Evolutionary conservation across 2,329 filamentous ascomycete genomes (phyloP).

Genomic region (Scorias spongiosa): DNA sequence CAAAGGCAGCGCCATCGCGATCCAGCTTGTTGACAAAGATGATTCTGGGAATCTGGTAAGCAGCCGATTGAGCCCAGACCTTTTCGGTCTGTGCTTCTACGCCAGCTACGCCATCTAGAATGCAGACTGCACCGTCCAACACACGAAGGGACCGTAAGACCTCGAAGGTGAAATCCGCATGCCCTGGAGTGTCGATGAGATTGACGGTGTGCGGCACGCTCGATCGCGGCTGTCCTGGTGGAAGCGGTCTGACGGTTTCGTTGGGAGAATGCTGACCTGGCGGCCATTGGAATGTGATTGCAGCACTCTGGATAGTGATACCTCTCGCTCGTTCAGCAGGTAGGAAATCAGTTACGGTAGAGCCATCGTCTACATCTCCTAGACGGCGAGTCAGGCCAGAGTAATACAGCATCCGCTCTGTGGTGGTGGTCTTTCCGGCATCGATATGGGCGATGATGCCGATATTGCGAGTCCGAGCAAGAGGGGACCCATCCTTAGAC

Average conservation of each 20-base stretch:
- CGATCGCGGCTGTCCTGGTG: constrained; percentile 28
- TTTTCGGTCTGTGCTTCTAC: constrained; percentile 96
- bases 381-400: constrained; percentile 77
- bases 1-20: constrained; percentile 67
- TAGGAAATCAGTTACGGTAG: constrained; percentile 92
- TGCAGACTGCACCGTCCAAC: constrained; percentile 80
- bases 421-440: constrained; percentile 96
- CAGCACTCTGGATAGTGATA: constrained; percentile 95
- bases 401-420: constrained; percentile 97
- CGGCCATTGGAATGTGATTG: constrained; percentile 91
- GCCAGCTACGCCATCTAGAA: constrained; percentile 80
- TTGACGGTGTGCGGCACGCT: constrained; percentile 57
- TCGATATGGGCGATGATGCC: constrained; percentile 98
- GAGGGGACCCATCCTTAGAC: not conserved
- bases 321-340: constrained; percentile 82
- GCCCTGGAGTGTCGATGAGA: constrained; percentile 88
- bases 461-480: constrained; percentile 62
- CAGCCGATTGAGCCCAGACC: constrained; percentile 82
- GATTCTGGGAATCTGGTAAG: constrained; percentile 70
- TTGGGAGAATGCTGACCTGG: constrained; percentile 22
- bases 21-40: constrained; percentile 78
- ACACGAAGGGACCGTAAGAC: constrained; percentile 81
- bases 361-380: constrained; percentile 91
- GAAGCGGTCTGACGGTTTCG: not conserved
- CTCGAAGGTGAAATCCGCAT: constrained; percentile 95